Base-by-base conservation (phyloP, 2,329 filamentous ascomycete genomes). In the Ilyonectria mors-panacis region DNA sequence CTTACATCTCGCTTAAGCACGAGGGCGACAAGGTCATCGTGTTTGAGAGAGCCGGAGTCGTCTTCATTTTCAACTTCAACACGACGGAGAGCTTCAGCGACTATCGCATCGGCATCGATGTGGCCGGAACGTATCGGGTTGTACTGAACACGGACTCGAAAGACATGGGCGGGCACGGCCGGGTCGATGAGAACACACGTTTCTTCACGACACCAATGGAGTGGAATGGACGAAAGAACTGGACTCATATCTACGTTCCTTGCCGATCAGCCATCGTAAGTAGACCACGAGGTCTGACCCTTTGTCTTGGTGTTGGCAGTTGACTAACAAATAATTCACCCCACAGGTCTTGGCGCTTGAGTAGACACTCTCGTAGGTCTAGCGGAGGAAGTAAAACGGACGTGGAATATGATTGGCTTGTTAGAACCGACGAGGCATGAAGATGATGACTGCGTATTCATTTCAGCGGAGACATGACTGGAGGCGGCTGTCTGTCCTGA, bases 21-120 rank as follows among this genome's bases (percentile, higher is more conserved):
- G 94, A 98, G 78, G 85, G 82, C 21, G 96, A 99, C 83, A 99
- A 98, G 84, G 91, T 98, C 48, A 90, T 99, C 71, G 95, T 97
- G 4, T 99, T 98, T 79, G 96, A 99, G 85, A 90, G 96, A 35
- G 96, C 91, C 1, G 95, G 95, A 0, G 84, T 97, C 65, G 85
- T 99, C 12, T 99, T 95, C 86, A 88, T 98, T 75, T 98, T 99
- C 87, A 99, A 99, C 83, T 98, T 98, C 86, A 91, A 98, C 79
- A 91, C 93, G 0, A 89, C 88, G 30, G 84, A 92, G 73, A 97
- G 94, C 81, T 99, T 93, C 82, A 91, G 92, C 12, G 96, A 98
- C 81, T 99, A 98, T 80, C 90, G 95, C 42, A 92, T 99, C 53
- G 96, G 96, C 19, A 87, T 99, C 44, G 94, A 98, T 58, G 85